Conservation (phyloP, 805 yeast species). For the Komagataella pastoris region DNA sequence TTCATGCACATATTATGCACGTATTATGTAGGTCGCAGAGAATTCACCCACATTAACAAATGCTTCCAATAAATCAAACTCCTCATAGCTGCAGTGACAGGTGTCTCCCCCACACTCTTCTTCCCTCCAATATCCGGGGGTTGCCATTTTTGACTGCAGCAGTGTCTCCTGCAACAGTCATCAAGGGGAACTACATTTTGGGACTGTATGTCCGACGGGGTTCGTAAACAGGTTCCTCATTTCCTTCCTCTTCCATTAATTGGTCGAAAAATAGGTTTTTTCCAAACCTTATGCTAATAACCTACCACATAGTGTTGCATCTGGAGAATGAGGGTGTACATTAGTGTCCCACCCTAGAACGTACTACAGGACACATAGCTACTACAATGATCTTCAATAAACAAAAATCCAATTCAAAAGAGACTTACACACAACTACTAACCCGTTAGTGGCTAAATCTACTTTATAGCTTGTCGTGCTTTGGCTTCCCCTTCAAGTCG, state of each 20-base stretch:
- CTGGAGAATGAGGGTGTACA: no score
- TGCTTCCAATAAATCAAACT: neutral
- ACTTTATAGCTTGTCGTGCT: conserved; percentile 4
- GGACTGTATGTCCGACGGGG: no score
- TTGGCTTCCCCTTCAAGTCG: conserved; percentile 4
- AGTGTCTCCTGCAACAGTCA: neutral
- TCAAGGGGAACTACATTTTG: neutral
- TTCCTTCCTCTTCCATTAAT: neutral
- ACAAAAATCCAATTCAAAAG: neutral
- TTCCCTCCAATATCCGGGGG: neutral
- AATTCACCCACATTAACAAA: neutral
- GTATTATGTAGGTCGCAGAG: neutral
- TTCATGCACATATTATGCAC: neutral
- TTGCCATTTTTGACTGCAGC: neutral
- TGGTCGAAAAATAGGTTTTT: neutral
- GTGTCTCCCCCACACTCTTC: neutral
- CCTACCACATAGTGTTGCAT: neutral
- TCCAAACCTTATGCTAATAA: neutral
- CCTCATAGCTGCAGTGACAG: neutral
- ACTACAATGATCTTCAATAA: no score
- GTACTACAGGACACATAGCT: no score
- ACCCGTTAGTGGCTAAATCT: neutral
- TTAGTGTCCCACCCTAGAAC: no score
- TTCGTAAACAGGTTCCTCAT: neutral
- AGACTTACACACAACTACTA: neutral